These are phyloP conservation scores for Neopestalotiopsis rosae DNA, from an alignment of 2,329 filamentous ascomycete species.

Conservation along the genomic window DNA sequence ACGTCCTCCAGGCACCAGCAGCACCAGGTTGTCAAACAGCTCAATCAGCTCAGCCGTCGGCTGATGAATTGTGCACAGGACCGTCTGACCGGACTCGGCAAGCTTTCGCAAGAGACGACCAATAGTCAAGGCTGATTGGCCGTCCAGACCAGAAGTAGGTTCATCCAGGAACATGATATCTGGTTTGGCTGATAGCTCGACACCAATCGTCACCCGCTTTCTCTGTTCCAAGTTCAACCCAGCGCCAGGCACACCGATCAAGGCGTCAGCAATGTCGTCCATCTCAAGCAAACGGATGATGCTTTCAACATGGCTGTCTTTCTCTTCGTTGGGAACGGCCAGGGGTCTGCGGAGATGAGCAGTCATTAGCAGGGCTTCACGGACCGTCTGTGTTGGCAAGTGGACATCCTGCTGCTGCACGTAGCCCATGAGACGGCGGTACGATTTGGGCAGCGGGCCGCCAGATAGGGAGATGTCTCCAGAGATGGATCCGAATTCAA, in stretches of 20 bases:
- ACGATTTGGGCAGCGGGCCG: too few relatives aligned
- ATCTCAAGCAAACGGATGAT: constrained; percentile 73
- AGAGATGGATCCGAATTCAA: too few relatives aligned
- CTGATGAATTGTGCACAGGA: constrained; percentile 42
- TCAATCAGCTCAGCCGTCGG: constrained; percentile 61
- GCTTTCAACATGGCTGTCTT: constrained; percentile 70
- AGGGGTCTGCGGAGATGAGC: too few relatives aligned
- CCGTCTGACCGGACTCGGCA: constrained; percentile 61
- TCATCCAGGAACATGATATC: constrained; percentile 70
- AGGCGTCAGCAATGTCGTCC: constrained; percentile 67
- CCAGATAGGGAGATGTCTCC: too few relatives aligned
- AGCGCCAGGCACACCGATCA: constrained; percentile 65
- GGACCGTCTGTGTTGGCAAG: too few relatives aligned
- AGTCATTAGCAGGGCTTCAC: too few relatives aligned
- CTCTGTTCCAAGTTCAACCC: constrained; percentile 67
- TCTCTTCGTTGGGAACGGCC: constrained; percentile 50
- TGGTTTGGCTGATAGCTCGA: constrained; percentile 61
- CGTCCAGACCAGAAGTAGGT: constrained; percentile 62
- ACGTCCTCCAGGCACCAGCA: constrained; percentile 58
- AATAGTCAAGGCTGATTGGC: constrained; percentile 64
- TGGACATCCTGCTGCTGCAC: too few relatives aligned
- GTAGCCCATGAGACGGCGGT: too few relatives aligned
- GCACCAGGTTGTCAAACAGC: constrained; percentile 60
- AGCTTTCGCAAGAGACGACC: constrained; percentile 66
- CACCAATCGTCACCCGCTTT: constrained; percentile 61